A percentile compares a stretch with the other conserved stretches of the same genome.
These are phyloP conservation scores for Dioszegia hungarica DNA, from an alignment of 768 basidiomycete genomes.

Conservation along the genomic window DNA sequence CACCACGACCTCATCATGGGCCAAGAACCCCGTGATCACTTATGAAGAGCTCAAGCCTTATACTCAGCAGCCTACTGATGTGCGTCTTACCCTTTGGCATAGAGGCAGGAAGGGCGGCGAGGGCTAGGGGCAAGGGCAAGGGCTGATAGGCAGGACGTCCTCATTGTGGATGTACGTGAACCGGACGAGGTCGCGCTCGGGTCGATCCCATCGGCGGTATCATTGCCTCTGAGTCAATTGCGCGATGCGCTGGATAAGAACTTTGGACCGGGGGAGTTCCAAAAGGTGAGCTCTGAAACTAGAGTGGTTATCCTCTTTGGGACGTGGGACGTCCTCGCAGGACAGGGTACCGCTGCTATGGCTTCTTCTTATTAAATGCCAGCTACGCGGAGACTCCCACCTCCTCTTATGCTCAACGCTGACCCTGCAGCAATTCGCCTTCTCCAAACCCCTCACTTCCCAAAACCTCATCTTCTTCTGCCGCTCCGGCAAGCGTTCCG, in stretches of 20 bases:
- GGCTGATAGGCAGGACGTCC: constrained; percentile 34
- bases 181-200: constrained; percentile 86
- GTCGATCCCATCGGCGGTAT: constrained; percentile 85
- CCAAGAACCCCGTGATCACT: constrained; percentile 58
- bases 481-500: constrained; percentile 76
- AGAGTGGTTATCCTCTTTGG: no score
- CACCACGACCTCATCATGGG: constrained; percentile 55
- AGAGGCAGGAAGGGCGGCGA: no score
- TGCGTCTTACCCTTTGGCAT: constrained; percentile 47
- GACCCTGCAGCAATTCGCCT: constrained; percentile 38
- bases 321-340: no score
- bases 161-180: constrained; percentile 66
- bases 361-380: no score
- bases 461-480: constrained; percentile 88
- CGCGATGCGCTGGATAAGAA: constrained; percentile 61
- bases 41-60: constrained; percentile 79
- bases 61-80: constrained; percentile 63
- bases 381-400: no score
- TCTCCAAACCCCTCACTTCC: constrained; percentile 49
- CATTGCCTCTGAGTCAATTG: constrained; percentile 77
- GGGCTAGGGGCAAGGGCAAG: no score
- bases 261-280: constrained; percentile 43
- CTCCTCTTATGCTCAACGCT: no score
- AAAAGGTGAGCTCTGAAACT: constrained; percentile 29
- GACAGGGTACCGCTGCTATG: no score